Evolutionary conservation across 2,329 filamentous ascomycete genomes (phyloP).

Genomic region (Diatrype stigma): DNA sequence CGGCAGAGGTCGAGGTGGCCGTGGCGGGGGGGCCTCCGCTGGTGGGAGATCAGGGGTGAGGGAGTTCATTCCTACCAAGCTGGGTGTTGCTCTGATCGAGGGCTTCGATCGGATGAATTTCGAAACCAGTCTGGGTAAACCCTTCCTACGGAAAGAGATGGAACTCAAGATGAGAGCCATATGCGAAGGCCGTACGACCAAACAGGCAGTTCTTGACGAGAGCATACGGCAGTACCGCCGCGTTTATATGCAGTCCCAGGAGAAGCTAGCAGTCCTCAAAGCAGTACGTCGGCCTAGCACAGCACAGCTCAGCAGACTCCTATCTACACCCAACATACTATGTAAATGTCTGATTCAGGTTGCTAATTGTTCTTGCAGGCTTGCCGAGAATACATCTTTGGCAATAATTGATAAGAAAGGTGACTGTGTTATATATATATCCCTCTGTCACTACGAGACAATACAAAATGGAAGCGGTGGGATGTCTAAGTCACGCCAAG

Average conservation of each 20-base stretch:
- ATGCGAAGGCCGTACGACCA: conserved; percentile 78
- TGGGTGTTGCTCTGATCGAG: conserved; percentile 87
- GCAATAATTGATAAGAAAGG: conserved; percentile 19
- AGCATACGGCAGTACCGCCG: conserved; percentile 82
- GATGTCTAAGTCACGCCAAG: neutral
- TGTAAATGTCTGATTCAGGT: neutral
- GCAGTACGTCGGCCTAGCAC: conserved; percentile 42
- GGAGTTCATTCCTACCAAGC: conserved; percentile 87
- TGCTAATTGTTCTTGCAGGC: conserved; percentile 33
- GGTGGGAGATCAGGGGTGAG: conserved; percentile 54
- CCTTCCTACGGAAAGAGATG: conserved; percentile 96
- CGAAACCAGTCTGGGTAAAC: conserved; percentile 89
- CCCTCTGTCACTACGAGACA: conserved; percentile 4
- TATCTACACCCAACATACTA: neutral
- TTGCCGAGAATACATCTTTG: conserved; percentile 53
- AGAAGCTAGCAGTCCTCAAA: conserved; percentile 66
- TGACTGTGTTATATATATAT: conserved; percentile 1
- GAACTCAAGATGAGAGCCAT: conserved; percentile 96
- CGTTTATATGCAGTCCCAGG: conserved; percentile 78
- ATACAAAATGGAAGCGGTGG: neutral
- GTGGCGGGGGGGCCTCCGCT: conserved; percentile 32
- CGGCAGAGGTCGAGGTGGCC: conserved; percentile 38
- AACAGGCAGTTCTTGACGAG: conserved; percentile 70
- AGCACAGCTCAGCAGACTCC: neutral
- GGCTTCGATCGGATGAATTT: conserved; percentile 94